Evolutionary conservation across 768 basidiomycete species (phyloP), one percentile per base, ranked within the genome.

Genomic region (Suillus subluteus): DNA sequence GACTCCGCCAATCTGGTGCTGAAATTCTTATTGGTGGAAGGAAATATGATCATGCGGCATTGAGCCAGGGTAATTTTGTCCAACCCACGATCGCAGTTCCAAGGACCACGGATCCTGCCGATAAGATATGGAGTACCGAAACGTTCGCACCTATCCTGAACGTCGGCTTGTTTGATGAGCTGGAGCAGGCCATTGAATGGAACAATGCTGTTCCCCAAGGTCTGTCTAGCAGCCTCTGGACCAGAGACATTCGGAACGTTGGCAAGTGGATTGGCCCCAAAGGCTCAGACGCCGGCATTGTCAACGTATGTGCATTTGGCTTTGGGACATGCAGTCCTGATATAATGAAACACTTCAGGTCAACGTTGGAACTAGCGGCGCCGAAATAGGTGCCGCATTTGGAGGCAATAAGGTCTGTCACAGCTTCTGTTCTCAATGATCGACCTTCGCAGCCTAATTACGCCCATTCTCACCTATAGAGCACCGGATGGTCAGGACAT

Each of bases 131-230:
- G 94, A 86, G 82, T 66, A 89, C 86, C 59, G 93, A 95, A 77
- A 91, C 88, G 1, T 96, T 96, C 78, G 95, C 92, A 37, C 94
- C 95, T n/a, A 88, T 98, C 63, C 79, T 98, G 66, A 92, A 92
- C 70, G 93, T 92, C 37, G 90, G 89, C 18, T 81, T 94, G 58
- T 98, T 98, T 77, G 92, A 96, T 72, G 86, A 92, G 70, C 81
- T 96, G 13, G 91, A 94, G 69, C 83, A 95, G 77, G 94, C 94
- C 13, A 95, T 98, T 76, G 82, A 82, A 73, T 94, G 91, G 90
- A 96, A 97, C 76, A 97, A 97, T 76, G 86, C 84, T 50, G 95
- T 97, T 62, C 91, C 91, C 15, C 95, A 90, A 85, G 95, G 95
- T n/a, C 79, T 97, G 66, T 95, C 93, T 54, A 94, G 93, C 73